A percentile compares a stretch with the other conserved stretches of the same genome.
These are phyloP conservation scores for Myriangium duriaei DNA, from an alignment of 2,329 filamentous ascomycete genomes.

Conservation along the genomic window DNA sequence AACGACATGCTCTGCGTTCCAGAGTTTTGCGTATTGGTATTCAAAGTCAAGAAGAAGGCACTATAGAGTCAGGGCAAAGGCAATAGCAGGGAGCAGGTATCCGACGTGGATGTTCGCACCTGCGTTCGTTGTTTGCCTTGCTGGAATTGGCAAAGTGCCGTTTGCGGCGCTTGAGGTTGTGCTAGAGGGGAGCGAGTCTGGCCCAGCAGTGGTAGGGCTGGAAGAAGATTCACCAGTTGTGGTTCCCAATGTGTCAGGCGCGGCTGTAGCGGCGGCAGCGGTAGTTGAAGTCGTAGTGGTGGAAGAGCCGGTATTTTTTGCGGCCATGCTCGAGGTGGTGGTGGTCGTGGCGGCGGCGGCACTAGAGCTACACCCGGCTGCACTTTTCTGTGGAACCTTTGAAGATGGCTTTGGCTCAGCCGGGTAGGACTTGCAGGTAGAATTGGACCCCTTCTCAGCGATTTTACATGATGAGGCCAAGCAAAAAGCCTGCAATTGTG, in stretches of 20 bases:
- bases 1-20: no score
- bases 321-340: conserved; percentile 3
- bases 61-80: conserved; percentile 4
- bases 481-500: conserved; percentile 45
- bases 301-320: background rate
- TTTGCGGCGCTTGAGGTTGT: no score
- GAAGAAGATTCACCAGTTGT: no score
- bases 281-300: background rate
- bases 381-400: conserved; percentile 8
- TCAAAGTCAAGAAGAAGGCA: no score
- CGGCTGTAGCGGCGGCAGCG: background rate
- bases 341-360: conserved; percentile 7
- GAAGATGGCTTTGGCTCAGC: conserved; percentile 13
- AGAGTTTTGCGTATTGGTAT: no score
- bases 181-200: no score
- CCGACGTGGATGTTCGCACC: conserved; percentile 2
- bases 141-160: conserved; percentile 1
- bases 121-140: conserved; percentile 6
- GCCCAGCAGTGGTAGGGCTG: no score
- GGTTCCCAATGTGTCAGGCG: background rate
- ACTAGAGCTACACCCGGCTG: no score
- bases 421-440: conserved; percentile 36
- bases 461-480: conserved; percentile 38
- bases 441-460: conserved; percentile 24
- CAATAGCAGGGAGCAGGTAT: conserved; percentile 3